phyloP scores from a whole-genome alignment of 805 yeast genomes.

The Vanderwaltozyma polyspora region DNA sequence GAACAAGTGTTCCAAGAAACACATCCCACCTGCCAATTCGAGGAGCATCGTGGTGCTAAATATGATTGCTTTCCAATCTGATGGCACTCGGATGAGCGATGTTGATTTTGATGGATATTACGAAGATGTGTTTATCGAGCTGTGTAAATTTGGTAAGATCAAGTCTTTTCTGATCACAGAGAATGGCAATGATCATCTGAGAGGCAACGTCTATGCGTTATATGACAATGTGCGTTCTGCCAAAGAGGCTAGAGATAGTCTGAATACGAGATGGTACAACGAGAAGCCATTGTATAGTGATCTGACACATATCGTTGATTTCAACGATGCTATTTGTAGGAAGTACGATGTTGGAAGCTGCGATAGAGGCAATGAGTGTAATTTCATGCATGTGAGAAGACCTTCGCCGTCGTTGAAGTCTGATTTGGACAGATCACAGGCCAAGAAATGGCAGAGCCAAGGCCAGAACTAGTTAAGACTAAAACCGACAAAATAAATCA shows the following conservation, averaged over 20 bases:
- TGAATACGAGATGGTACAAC: conserved; percentile 76
- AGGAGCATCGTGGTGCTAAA: conserved; percentile 50
- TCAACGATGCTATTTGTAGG: conserved; percentile 64
- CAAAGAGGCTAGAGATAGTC: conserved; percentile 41
- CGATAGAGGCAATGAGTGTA: conserved; percentile 73
- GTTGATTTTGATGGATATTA: conserved; percentile 49
- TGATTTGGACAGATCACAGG: conserved; percentile 35
- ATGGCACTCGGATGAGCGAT: neutral
- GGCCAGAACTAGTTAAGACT: neutral
- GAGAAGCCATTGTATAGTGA: conserved; percentile 71
- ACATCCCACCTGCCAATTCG: conserved; percentile 55
- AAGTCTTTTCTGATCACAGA: conserved; percentile 66
- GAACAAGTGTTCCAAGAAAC: conserved; percentile 67
- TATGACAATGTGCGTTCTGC: conserved; percentile 51
- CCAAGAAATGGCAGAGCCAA: conserved; percentile 11
- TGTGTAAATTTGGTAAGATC: conserved; percentile 40
- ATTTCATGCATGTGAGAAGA: conserved; percentile 67
- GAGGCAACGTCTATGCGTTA: conserved; percentile 74
- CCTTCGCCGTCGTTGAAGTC: conserved; percentile 37
- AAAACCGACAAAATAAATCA: neutral
- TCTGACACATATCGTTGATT: conserved; percentile 59
- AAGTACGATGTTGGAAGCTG: conserved; percentile 49
- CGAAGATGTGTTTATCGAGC: conserved; percentile 61
- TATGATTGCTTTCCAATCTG: conserved; percentile 35
- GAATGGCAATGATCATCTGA: conserved; percentile 69